A percentile compares a stretch with the other conserved stretches of the same genome.
These are phyloP conservation scores for Myriosclerotinia scirpicola DNA, from an alignment of 2,329 filamentous ascomycete species.

Conservation along the genomic window DNA sequence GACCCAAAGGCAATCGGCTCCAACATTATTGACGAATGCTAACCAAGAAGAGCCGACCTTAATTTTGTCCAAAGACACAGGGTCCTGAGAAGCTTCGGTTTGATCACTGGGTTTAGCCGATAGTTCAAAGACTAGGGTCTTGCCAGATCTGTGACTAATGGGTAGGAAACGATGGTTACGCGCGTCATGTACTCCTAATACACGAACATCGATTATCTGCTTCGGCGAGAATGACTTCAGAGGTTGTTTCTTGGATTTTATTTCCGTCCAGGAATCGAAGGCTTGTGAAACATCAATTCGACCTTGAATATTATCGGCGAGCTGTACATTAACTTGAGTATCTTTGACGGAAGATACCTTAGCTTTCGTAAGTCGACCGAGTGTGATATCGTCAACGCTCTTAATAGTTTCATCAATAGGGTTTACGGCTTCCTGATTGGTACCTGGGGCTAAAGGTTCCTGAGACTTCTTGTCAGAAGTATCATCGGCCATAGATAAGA, in stretches of 20 bases:
- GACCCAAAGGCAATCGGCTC: slow-evolving; percentile 79
- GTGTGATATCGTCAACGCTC: slow-evolving; percentile 68
- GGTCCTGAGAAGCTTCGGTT: slow-evolving; percentile 54
- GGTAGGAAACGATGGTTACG: slow-evolving; percentile 89
- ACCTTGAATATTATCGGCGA: slow-evolving; percentile 87
- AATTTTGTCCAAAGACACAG: slow-evolving; percentile 71
- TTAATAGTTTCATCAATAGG: slow-evolving; percentile 64
- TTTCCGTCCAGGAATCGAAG: slow-evolving; percentile 85
- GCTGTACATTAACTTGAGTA: slow-evolving; percentile 87
- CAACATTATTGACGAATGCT: slow-evolving; percentile 89
- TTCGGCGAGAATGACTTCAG: slow-evolving; percentile 72
- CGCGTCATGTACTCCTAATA: slow-evolving; percentile 86
- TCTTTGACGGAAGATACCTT: slow-evolving; percentile 81
- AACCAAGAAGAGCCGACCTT: slow-evolving; percentile 69
- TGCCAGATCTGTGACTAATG: slow-evolving; percentile 79
- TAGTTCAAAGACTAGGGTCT: slow-evolving; percentile 79
- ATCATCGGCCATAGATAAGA: slow-evolving; percentile 57
- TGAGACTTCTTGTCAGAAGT: slow-evolving; percentile 47
- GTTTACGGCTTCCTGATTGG: slow-evolving; percentile 51
- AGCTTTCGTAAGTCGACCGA: slow-evolving; percentile 74
- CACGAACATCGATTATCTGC: slow-evolving; percentile 69
- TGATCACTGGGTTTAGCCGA: slow-evolving; percentile 70
- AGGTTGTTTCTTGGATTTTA: slow-evolving; percentile 77
- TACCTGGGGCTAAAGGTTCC: slow-evolving; percentile 37
- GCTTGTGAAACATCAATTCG: slow-evolving; percentile 89